Evolutionary conservation across 306 rosid species (phyloP).

Genomic region (Cyamopsis tetragonoloba): DNA sequence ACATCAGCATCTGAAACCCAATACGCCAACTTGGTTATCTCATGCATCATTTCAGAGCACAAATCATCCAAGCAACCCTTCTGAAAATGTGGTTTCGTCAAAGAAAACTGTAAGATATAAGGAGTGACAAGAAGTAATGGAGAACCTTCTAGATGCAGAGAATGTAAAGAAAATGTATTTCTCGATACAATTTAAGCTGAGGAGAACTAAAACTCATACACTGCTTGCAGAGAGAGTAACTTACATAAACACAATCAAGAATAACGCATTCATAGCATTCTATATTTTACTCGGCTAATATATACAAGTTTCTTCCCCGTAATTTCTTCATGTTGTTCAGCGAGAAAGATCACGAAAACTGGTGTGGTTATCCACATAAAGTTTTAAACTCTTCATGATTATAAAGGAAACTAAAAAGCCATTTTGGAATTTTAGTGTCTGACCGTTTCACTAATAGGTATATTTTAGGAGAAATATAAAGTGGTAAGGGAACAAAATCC

Average conservation of each 20-base stretch:
- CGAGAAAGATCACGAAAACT: background rate
- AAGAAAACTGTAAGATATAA: background rate
- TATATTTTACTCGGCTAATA: background rate
- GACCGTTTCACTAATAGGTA: too few species aligned
- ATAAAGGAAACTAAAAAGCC: background rate
- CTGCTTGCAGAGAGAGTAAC: background rate
- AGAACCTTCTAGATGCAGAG: background rate
- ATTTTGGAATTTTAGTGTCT: too few species aligned
- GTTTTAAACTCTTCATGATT: background rate
- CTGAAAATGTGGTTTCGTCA: slow-evolving; percentile 28
- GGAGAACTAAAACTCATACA: background rate
- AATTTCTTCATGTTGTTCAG: too few species aligned
- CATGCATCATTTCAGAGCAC: slow-evolving; percentile 75
- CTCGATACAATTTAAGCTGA: background rate
- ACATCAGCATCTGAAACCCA: slow-evolving; percentile 81
- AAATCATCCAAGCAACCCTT: slow-evolving; percentile 70
- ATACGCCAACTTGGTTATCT: slow-evolving; percentile 73
- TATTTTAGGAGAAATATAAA: too few species aligned
- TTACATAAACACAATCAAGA: background rate
- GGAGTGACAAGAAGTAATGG: background rate
- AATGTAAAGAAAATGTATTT: background rate
- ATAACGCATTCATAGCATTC: background rate
- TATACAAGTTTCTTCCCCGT: background rate
- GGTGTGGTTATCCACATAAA: background rate
- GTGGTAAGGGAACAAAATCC: too few species aligned